Evolutionary conservation across 2,329 filamentous ascomycete species (phyloP), one percentile per base, ranked within the genome.

Genomic region (Helotiales sp.): DNA sequence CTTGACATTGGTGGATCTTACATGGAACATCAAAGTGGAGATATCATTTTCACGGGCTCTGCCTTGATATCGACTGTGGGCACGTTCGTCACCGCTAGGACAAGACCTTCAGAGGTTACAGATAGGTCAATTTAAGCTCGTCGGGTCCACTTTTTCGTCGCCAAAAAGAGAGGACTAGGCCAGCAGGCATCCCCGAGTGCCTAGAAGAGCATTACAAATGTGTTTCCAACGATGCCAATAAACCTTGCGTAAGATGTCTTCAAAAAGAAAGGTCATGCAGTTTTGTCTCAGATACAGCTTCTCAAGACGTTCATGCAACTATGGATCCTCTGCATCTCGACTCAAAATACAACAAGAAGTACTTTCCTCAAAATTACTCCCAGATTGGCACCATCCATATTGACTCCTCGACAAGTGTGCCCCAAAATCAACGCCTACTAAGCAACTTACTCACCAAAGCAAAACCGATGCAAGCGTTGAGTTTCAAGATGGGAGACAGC

Each of bases 401-500:
- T 4, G 22, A 17, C 11, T 28, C 28, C 20, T 54, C 15, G 49
- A 28, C 6, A 30, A n/a, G 13, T 45, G 11, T 69, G 8, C 59
- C 61, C 17, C 59, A 69, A 30, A 66, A 69, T 47, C 60, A 64
- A 50, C 63, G 69, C 15, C 28, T 69, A 6, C 15, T 65, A 15
- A 55, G 24, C 24, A 34, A 32, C 4, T 17, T 65, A 32, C 2
- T 67, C 34, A 11, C 13, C 8, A 55, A 43, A 17, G 28, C 55
- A n/a, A 50, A 47, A 20, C 58, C 49, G 37, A 6, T 61, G 4
- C 11, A 43, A 22, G 30, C 61, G 26, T 34, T 63, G 17, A 63
- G 34, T n/a, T 70, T 71, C 26, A 37, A 32, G 13, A 52, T n/a
- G 28, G 66, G 61, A 45, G 65, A 72, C 28, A 24, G 17, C 17